Percentiles rank a stretch among this genome's conserved stretches.
phyloP scores from a whole-genome alignment of 2,329 filamentous ascomycete species.

The Fusarium mundagurra region DNA sequence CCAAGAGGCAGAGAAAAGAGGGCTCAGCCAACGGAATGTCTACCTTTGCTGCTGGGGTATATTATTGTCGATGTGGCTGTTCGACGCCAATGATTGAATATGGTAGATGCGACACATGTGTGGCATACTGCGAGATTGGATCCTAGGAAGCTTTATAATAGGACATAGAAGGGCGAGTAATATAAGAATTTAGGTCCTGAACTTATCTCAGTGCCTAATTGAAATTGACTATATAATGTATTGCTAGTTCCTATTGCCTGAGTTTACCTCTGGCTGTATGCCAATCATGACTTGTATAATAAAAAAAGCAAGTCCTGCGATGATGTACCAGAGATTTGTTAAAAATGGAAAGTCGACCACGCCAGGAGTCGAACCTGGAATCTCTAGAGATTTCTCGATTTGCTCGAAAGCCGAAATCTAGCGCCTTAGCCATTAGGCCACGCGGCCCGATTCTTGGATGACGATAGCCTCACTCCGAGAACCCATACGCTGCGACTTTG shows the following conservation, averaged over 20 bases:
- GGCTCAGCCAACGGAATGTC: no score
- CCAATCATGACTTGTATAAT: no score
- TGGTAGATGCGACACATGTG: no score
- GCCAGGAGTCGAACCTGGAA: slow-evolving; percentile 26
- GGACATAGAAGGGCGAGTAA: accelerated
- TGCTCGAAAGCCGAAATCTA: slow-evolving; percentile 16
- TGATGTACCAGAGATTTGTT: accelerated
- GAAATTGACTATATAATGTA: no score
- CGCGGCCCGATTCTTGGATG: background rate
- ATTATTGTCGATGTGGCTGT: background rate
- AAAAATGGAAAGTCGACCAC: slow-evolving; percentile 3
- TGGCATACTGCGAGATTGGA: background rate
- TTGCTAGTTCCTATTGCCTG: no score
- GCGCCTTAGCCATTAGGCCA: slow-evolving; percentile 30
- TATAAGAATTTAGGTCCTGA: no score
- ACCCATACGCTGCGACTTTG: accelerated
- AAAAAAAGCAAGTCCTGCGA: no score
- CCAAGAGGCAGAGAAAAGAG: accelerated
- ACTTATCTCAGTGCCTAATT: background rate
- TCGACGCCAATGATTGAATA: background rate
- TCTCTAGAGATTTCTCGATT: slow-evolving; percentile 17
- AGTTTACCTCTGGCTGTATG: no score
- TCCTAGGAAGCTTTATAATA: background rate
- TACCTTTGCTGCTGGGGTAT: background rate
- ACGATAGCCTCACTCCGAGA: background rate